Base-by-base conservation (phyloP, 805 yeast species). In the Starmerella sirachaensis region DNA sequence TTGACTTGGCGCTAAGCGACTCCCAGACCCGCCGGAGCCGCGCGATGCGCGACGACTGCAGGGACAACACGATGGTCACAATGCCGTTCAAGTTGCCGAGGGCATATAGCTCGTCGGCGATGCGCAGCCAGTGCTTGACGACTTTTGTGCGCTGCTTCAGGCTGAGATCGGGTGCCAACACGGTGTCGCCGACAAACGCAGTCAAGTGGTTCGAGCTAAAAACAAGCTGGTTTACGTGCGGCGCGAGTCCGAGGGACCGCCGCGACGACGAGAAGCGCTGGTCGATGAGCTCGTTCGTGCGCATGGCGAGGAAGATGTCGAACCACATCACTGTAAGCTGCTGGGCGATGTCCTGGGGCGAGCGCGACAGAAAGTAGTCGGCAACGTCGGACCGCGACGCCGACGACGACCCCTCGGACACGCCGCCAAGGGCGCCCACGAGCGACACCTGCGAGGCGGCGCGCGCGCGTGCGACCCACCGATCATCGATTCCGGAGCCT, bases 61-160 rank as follows among this genome's bases (percentile, higher is more conserved):
- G 51, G 3, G 62, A 54, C 7, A 54, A 45, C 10, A 58, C 42
- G 21, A 60, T 56, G 3, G 62, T 50, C 23, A 60, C 49, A 24
- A 53, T 36, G 7, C 56, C 45, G 48, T 60, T 60, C 41, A 52
- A 52, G 40, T 58, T 59, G 12, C 58, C 53, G 14, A 54, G 39
- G 18, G 49, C 52, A 31, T 46, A 41, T 43, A 59, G 45, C 29
- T 51, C 53, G 20, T 55, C 51, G 9, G 64, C 64, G 13, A 58
- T 45, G 30, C 53, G 55, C 42, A 60, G 57, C 64, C 64, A 60
- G 27, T 48, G 55, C 46, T 56, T 55, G 30, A 60, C 47, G 24
- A 60, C 42, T 33, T 54, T 55, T 21, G 51, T 47, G 21, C 64
- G 53, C 22, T 47, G 47, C 40, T 58, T 57, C 28, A 46, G 37